Evolutionary conservation across 73 alveolate genomes (phyloP).

Genomic region (Durusdinium trenchii): DNA sequence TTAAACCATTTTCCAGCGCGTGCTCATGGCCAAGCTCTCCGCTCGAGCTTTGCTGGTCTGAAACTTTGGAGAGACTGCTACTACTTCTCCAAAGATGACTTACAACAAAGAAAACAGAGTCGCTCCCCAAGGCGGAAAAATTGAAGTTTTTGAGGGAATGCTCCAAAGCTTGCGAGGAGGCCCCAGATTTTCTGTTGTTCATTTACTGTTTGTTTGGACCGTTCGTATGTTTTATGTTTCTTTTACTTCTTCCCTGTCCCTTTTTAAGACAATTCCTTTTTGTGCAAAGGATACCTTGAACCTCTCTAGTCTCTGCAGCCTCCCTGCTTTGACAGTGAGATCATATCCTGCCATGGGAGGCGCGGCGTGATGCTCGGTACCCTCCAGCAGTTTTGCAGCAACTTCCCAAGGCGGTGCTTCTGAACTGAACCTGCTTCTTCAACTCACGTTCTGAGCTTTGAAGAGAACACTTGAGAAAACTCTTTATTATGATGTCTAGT

Average conservation of each 20-base stretch:
- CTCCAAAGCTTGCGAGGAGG: conserved; percentile 87
- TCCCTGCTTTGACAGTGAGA: not conserved
- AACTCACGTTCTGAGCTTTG: not conserved
- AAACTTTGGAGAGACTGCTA: not conserved
- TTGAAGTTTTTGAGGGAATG: conserved; percentile 58
- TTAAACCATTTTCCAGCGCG: conserved; percentile 53
- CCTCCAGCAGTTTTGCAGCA: conserved; percentile 72
- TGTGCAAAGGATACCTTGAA: too few species aligned
- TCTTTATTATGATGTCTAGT: not conserved
- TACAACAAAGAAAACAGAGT: not conserved
- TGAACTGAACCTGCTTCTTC: not conserved
- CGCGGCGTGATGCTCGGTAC: conserved; percentile 69
- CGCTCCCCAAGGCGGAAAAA: conserved; percentile 44
- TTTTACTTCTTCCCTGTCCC: too few species aligned
- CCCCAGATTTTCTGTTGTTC: not conserved
- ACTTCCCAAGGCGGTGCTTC: conserved; percentile 29
- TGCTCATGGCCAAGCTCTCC: conserved; percentile 84
- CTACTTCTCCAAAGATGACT: not conserved
- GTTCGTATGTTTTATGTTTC: not conserved
- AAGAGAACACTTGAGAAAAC: not conserved
- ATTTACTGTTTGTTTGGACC: not conserved
- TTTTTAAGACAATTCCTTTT: too few species aligned
- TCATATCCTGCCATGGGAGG: not conserved
- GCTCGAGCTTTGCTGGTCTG: conserved; percentile 17
- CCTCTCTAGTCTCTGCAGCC: too few species aligned